Percentiles rank a stretch among this genome's conserved stretches.
phyloP scores from a whole-genome alignment of 2,329 filamentous ascomycete genomes.

The Scleromitrula shiraiana region DNA sequence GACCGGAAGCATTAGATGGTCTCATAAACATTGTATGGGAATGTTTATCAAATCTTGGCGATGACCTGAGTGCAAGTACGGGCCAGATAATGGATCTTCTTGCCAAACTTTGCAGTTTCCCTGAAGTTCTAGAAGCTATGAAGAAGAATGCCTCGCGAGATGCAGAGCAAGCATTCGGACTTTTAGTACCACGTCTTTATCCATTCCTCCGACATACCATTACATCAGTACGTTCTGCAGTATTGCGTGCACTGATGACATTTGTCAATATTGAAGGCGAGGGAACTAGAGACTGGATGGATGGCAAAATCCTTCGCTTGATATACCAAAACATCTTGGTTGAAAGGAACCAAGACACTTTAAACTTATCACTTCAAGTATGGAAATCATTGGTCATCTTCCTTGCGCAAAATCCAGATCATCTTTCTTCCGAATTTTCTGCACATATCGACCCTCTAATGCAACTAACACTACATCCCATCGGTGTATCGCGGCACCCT shows the following conservation, averaged over 20 bases:
- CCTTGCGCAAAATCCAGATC: constrained; percentile 52
- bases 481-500: constrained; percentile 83
- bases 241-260: constrained; percentile 84
- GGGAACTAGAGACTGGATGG: constrained; percentile 81
- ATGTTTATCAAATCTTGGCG: constrained; percentile 90
- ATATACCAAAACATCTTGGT: constrained; percentile 94
- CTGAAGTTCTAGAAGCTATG: constrained; percentile 88
- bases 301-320: constrained; percentile 77
- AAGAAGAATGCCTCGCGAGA: constrained; percentile 78
- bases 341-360: constrained; percentile 76
- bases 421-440: constrained; percentile 65
- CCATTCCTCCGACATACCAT: constrained; percentile 97
- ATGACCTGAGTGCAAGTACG: constrained; percentile 94
- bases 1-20: constrained; percentile 66
- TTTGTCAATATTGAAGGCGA: constrained; percentile 82
- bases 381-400: constrained; percentile 73
- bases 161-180: constrained; percentile 80
- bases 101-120: constrained; percentile 91
- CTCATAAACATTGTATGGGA: constrained; percentile 97
- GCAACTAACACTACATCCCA: constrained; percentile 77
- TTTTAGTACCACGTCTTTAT: constrained; percentile 87
- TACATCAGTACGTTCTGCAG: constrained; percentile 86
- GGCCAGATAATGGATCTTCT: constrained; percentile 98
- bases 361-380: constrained; percentile 76
- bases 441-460: constrained; percentile 74